Conservation (phyloP, 2,329 filamentous ascomycete species). For the Coniella lustricola region DNA sequence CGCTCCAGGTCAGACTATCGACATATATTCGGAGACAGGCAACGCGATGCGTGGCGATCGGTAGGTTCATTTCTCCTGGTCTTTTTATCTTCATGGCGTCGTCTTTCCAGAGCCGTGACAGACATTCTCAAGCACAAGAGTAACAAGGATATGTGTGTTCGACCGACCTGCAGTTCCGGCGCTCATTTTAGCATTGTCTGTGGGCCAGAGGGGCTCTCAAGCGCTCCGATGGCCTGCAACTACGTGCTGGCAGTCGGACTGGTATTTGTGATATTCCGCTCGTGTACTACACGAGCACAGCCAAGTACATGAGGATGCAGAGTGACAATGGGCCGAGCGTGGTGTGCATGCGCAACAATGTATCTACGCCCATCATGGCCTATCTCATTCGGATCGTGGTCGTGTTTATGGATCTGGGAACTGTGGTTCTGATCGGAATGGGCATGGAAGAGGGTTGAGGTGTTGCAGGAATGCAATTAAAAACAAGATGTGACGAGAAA, state of each 20-base stretch:
- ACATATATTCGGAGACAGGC: slow-evolving; percentile 24
- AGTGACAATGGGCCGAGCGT: slow-evolving; percentile 13
- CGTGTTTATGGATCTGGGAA: slow-evolving; percentile 21
- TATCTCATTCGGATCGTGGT: slow-evolving; percentile 21
- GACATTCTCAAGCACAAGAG: not conserved
- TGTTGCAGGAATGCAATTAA: no score
- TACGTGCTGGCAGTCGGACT: slow-evolving; percentile 23
- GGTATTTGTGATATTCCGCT: slow-evolving; percentile 25
- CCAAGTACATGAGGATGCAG: slow-evolving; percentile 23
- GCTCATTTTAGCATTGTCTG: slow-evolving; percentile 24
- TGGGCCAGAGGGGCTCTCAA: slow-evolving; percentile 23
- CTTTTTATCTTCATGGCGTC: no score
- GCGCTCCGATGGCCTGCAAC: slow-evolving; percentile 23
- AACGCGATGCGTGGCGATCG: slow-evolving; percentile 24
- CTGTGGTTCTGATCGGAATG: slow-evolving; percentile 20
- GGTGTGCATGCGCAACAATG: slow-evolving; percentile 18
- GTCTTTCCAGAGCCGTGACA: not conserved
- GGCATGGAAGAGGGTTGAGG: slow-evolving; percentile 17
- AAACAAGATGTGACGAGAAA: no score
- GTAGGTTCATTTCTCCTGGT: not conserved
- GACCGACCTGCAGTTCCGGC: slow-evolving; percentile 21
- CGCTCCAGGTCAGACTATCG: slow-evolving; percentile 21
- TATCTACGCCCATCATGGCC: slow-evolving; percentile 13
- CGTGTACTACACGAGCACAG: slow-evolving; percentile 23
- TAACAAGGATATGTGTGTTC: not conserved